Conservation (phyloP, 352 stramenopile species). For the Globisporangium recalcitrans region DNA sequence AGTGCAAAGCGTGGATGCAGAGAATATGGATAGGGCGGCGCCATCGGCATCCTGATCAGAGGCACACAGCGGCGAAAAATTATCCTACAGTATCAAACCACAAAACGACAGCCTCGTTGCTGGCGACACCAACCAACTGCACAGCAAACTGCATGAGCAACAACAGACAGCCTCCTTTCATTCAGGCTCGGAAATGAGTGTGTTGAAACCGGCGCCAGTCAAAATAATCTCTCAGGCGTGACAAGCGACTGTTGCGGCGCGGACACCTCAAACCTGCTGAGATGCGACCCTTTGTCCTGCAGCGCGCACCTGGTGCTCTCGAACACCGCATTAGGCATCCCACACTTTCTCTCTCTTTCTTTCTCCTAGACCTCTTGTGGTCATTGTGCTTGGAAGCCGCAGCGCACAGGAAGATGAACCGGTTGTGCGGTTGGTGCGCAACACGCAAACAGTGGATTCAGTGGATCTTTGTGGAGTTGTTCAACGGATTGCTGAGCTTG, state of each 20-base stretch:
- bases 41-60: not conserved
- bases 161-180: not conserved
- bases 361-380: not conserved
- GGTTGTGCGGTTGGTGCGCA: not conserved
- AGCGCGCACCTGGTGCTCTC: not conserved
- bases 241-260: not conserved
- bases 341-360: no score
- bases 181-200: not conserved
- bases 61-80: not conserved
- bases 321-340: not conserved
- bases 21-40: not conserved
- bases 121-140: not conserved
- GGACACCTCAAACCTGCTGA: not conserved
- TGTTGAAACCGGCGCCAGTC: not conserved
- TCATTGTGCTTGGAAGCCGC: not conserved
- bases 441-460: not conserved
- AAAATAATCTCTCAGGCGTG: not conserved
- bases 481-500: no score
- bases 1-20: not conserved
- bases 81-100: not conserved
- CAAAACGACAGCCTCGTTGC: not conserved
- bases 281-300: not conserved
- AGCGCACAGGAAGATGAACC: not conserved
- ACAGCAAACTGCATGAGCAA: not conserved
- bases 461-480: no score